These are phyloP conservation scores for Cinnamomum chago DNA, from an alignment of 164 flowering plant genomes.

Conservation along the genomic window DNA sequence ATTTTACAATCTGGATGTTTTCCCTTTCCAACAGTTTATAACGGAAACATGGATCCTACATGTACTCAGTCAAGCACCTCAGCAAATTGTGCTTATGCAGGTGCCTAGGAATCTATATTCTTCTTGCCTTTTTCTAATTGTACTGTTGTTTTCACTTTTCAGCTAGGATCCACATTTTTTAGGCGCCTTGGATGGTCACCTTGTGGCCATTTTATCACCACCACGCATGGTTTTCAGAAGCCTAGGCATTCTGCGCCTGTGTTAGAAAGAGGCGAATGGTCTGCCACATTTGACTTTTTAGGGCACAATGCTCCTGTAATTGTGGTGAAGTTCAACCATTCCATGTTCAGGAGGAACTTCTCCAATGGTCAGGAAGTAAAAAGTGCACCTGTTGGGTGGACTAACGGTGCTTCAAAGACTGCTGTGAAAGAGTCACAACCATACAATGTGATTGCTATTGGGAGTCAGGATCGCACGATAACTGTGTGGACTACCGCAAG, in stretches of 20 bases:
- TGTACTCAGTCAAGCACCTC: background rate
- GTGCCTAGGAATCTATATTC: background rate
- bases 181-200: slow-evolving; percentile 99
- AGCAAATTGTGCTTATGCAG: background rate
- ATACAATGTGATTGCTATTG: slow-evolving; percentile 94
- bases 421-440: slow-evolving; percentile 73
- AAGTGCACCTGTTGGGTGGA: slow-evolving; percentile 67
- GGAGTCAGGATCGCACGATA: slow-evolving; percentile 97
- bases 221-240: slow-evolving; percentile 97
- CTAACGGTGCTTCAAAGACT: slow-evolving; percentile 72
- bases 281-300: slow-evolving; percentile 95
- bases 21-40: background rate
- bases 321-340: slow-evolving; percentile 92
- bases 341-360: slow-evolving; percentile 75
- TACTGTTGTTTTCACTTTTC: slow-evolving; percentile 24
- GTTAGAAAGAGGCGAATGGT: slow-evolving; percentile 97
- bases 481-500: slow-evolving; percentile 99
- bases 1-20: background rate
- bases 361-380: slow-evolving; percentile 57
- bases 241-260: slow-evolving; percentile 99
- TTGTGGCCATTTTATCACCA: slow-evolving; percentile 98
- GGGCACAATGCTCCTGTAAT: slow-evolving; percentile 99
- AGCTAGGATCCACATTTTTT: slow-evolving; percentile 99
- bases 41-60: background rate
- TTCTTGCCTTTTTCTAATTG: background rate